Evolutionary conservation across 1,139 yeast genomes (phyloP).

Genomic region (Entelexis paramagnoliae): DNA sequence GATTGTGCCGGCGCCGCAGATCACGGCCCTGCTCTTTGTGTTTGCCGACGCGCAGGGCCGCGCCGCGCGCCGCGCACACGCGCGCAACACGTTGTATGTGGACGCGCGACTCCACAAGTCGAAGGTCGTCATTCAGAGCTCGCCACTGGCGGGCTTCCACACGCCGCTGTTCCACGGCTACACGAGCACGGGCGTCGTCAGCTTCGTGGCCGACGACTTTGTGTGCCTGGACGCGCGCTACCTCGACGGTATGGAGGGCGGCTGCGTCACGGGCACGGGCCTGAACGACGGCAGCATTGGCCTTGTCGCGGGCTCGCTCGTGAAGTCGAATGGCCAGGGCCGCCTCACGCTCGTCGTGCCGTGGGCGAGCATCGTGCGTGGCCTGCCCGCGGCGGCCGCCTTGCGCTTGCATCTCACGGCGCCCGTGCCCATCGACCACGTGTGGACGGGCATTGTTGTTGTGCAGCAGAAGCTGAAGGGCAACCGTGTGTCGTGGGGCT

Average conservation of each 20-base stretch:
- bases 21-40: slow-evolving; percentile 13
- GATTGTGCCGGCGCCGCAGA: slow-evolving; percentile 15
- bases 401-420: slow-evolving; percentile 4
- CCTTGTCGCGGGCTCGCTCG: slow-evolving; percentile 43
- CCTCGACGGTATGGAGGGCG: slow-evolving; percentile 60
- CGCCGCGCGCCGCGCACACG: not conserved
- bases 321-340: slow-evolving; percentile 54
- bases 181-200: slow-evolving; percentile 39
- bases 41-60: slow-evolving; percentile 2
- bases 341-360: slow-evolving; percentile 44
- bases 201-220: slow-evolving; percentile 27
- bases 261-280: slow-evolving; percentile 32
- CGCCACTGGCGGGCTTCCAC: slow-evolving; percentile 53
- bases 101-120: not conserved
- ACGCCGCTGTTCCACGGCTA: slow-evolving; percentile 47
- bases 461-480: slow-evolving; percentile 17
- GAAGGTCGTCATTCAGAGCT: slow-evolving; percentile 24
- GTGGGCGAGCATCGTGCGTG: slow-evolving; percentile 36
- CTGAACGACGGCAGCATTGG: slow-evolving; percentile 36
- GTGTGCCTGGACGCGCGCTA: slow-evolving; percentile 45
- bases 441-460: slow-evolving; percentile 19
- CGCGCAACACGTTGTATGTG: not conserved
- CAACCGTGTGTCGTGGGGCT: slow-evolving; percentile 35
- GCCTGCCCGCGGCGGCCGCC: not conserved
- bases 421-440: slow-evolving; percentile 1